Base-by-base conservation (phyloP, 1,284 basidiomycete species). In the Chondrostereum purpureum region DNA sequence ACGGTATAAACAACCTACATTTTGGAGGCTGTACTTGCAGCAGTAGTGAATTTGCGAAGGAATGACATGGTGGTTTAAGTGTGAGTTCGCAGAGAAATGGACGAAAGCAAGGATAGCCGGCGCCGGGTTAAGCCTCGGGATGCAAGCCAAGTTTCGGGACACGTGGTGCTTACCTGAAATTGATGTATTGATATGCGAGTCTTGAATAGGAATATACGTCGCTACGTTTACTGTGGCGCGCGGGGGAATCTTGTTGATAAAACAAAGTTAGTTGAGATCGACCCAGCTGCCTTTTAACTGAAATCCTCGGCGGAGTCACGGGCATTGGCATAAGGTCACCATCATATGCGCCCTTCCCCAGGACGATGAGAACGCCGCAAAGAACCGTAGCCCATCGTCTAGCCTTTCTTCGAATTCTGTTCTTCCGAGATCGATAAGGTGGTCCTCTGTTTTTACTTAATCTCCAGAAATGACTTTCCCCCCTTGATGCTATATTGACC, bases 1-100 rank as follows among this genome's bases (percentile, higher is more conserved):
- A 33, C 20, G 19, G 5, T 19, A 14, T n/a, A 22, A 11, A 14
- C 14, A 14, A 10, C 22, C 11, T 23, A 20, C 42, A 23, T 27
- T n/a, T 23, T 43, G 10, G 42, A 40, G 11, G 42, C 6, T 8
- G 42, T 33, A 14, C 42, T 43, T 13, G 42, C 42, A 11, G 42
- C 16, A 3, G 42, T 20, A 22, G 21, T 43, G 42, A 43, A 43
- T 5, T 23, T 16, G 3, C 42, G 42, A 5, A 43, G 24, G 14
- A 43, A 43, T 10, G 42, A 43, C 42, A 43, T 43, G 27, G 27
- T 43, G 6, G 19, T 14, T 10, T 5, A 20, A 14, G 22, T 33
- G 18, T 31, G 27, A 31, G 27, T 31, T 8, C n/a, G n/a, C n/a
- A n/a, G n/a, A n/a, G 27, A n/a, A 31, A n/a, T n/a, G 27, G 27